Evolutionary conservation across 1,139 yeast genomes (phyloP), one percentile per base, ranked within the genome.

Genomic region (Protomyces macrosporus): DNA sequence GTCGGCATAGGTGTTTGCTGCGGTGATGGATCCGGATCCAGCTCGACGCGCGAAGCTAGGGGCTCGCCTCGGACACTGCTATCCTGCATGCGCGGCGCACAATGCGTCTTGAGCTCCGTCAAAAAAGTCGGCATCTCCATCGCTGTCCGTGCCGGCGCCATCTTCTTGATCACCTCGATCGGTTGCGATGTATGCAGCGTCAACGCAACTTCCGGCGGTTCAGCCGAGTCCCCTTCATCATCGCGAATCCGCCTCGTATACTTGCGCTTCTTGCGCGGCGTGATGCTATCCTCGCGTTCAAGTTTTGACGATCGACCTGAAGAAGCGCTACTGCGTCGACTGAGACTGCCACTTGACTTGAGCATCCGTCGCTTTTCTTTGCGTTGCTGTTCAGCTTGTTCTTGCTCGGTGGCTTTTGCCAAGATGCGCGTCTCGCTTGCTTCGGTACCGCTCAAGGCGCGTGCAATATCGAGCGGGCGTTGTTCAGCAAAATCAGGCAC

Each of bases 391-490:
- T 42, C 48, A 10, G n/a, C 30, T 6, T 16, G 48, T 42, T 42
- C 48, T 9, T 30, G 23, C 23, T 42, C 32, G 16, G 6, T 1
- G 7, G 48, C 23, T 42, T 42, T 23, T 32, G n/a, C 48, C 4
- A 42, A 30, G 4, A 23, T 5, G 10, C 48, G 48, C 32, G 48
- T 42, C 33, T 42, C 48, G 30, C 48, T 42, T 42, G 48, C 32
- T 6, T 42, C 48, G 2, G 7, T 10, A 1, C 48, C 48, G 16
- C 48, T 42, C 33, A 10, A 9, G 1, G n/a, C 48, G 6, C n/a
- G n/a, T 16, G 62, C 62, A 5, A 58, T 42, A 6, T 32, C 55
- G 10, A 39, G 23, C 12, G 62, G 62, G 14, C 39, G 14, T 30
- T 35, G 34, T 14, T 52, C 36, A 30, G 51, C 54, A 14, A 16